phyloP scores from a whole-genome alignment of 116 monocot species.

The Posidonia oceanica region DNA sequence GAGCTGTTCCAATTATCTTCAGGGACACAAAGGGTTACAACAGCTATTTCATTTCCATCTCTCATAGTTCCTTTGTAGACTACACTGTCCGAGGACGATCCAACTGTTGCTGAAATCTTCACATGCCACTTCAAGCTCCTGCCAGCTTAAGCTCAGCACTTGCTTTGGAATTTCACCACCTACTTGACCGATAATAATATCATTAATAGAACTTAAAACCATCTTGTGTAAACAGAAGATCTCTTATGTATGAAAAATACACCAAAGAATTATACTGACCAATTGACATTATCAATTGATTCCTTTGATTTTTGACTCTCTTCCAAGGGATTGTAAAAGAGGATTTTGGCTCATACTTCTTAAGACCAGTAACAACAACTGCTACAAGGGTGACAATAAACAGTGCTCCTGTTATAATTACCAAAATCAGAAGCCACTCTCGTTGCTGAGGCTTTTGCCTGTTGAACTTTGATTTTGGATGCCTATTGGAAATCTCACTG shows the following conservation, averaged over 20 bases:
- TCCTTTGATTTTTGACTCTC: slow-evolving; percentile 25
- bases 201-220: too few species aligned
- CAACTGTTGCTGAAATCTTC: slow-evolving; percentile 99
- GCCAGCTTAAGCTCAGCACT: slow-evolving; percentile 44
- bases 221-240: neutral
- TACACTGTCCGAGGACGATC: slow-evolving; percentile 55
- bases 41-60: slow-evolving; percentile 82
- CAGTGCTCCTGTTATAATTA: slow-evolving; percentile 44
- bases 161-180: slow-evolving; percentile 59
- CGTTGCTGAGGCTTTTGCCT: slow-evolving; percentile 38
- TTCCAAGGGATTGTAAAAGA: slow-evolving; percentile 33
- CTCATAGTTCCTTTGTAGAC: slow-evolving; percentile 88
- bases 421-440: slow-evolving; percentile 64
- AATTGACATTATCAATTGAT: slow-evolving; percentile 32
- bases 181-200: neutral
- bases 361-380: slow-evolving; percentile 22
- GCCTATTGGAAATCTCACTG: neutral
- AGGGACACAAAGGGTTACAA: slow-evolving; percentile 52
- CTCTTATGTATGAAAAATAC: neutral
- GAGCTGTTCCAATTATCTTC: slow-evolving; percentile 61
- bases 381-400: slow-evolving; percentile 31
- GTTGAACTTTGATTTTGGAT: slow-evolving; percentile 8
- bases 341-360: slow-evolving; percentile 28
- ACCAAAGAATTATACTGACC: too few species aligned
- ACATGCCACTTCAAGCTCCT: slow-evolving; percentile 85